phyloP scores from a whole-genome alignment of 2,329 filamentous ascomycete species.

The Trichoderma endophyticum region DNA sequence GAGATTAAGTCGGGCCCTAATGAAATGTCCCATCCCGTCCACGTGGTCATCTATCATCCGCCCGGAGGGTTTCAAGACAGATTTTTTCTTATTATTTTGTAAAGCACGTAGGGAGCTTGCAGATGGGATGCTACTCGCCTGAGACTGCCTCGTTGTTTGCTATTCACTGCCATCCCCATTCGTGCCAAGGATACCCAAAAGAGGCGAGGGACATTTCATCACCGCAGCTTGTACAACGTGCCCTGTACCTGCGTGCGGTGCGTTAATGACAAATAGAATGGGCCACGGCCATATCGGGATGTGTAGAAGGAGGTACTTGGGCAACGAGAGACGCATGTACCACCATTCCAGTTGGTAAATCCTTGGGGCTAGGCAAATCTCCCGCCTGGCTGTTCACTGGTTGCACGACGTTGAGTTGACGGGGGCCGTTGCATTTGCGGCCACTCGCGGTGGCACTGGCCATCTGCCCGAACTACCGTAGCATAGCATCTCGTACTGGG shows the following conservation, averaged over 20 bases:
- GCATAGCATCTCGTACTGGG: constrained; percentile 3
- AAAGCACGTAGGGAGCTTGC: constrained; percentile 3
- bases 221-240: not conserved
- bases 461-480: constrained; percentile 7
- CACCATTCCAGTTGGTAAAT: not conserved
- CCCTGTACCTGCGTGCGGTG: not conserved
- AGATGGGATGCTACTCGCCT: constrained; percentile 13
- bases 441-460: not conserved
- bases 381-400: constrained; percentile 8
- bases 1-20: constrained; percentile 12
- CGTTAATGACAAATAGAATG: not conserved
- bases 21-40: constrained; percentile 17
- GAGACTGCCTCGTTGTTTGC: constrained; percentile 6
- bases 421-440: constrained; percentile 4
- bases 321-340: not conserved
- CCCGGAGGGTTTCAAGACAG: constrained; percentile 1
- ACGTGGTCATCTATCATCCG: constrained; percentile 17
- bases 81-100: not conserved
- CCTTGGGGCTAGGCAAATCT: constrained; percentile 1
- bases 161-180: not conserved
- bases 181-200: not conserved
- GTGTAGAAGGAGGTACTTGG: not conserved
- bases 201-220: constrained; percentile 13
- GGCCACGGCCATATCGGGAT: not conserved
- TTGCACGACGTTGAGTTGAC: constrained; percentile 17